Conservation (phyloP, 2,329 filamentous ascomycete species). For the Colletotrichum sp. region DNA sequence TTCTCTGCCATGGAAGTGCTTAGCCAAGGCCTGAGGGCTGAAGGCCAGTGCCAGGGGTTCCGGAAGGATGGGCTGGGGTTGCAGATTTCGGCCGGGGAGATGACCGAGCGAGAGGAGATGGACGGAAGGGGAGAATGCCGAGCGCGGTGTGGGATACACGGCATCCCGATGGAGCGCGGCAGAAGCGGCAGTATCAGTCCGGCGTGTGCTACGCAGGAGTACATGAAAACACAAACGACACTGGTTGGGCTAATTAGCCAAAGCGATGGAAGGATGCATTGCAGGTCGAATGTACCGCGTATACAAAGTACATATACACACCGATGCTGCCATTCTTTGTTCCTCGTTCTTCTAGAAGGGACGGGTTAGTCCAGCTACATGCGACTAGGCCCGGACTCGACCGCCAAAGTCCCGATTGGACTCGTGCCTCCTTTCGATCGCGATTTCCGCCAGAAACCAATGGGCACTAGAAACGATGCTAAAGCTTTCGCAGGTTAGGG, state of each 20-base stretch:
- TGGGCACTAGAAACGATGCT: background rate
- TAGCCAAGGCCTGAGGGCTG: background rate
- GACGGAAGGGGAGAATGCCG: conserved; percentile 2
- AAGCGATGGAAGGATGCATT: background rate
- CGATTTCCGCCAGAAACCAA: background rate
- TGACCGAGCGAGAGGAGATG: background rate
- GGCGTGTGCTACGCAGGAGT: background rate
- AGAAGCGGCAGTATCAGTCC: background rate
- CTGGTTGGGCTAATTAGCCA: background rate
- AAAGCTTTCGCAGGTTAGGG: background rate
- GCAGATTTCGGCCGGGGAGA: background rate
- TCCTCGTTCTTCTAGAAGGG: background rate
- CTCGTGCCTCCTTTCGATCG: background rate
- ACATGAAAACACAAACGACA: background rate
- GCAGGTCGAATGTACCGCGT: background rate
- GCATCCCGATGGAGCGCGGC: background rate
- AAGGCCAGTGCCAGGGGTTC: background rate
- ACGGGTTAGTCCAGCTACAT: background rate
- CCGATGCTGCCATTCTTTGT: background rate
- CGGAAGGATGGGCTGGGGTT: background rate
- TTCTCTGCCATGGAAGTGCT: background rate
- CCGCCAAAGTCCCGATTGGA: background rate
- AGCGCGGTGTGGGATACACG: background rate
- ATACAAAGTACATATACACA: background rate
- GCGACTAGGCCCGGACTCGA: background rate